Base-by-base conservation (phyloP, 2,329 filamentous ascomycete genomes). In the Aureobasidium namibiae region DNA sequence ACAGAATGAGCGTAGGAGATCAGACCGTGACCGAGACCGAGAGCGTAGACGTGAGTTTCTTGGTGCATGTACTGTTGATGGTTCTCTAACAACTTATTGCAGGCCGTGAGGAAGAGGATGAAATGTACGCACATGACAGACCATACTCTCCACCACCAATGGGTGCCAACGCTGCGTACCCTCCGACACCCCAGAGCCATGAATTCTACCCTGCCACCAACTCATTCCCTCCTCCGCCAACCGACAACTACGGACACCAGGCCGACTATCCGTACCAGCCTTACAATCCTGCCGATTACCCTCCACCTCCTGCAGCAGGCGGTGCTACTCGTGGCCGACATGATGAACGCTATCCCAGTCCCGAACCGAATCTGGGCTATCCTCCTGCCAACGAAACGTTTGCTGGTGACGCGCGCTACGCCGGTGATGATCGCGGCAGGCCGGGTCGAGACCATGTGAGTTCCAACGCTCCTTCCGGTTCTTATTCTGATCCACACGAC, bases 1-100 rank as follows among this genome's bases (percentile, higher is more conserved):
- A 72, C 73, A 76, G 56, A 78, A 79, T 61, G 80, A 84, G 64
- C 78, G 79, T 53, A 83, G 80, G 71, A 79, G 79, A 66, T 75
- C 75, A 34, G 79, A 80, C 61, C 48, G 46, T 21, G 46, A 49
- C n/a, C n/a, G 46, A 18, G 46, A 49, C 18, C 29, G 46, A 16
- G 46, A 49, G 9, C 77, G 75, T 63, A 75, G 74, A 65, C 74
- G 80, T 81, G 68, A 76, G 79, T 75, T 54, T 49, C 10, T 23
- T 21, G 16, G 45, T 14, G 11, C 11, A 26, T 3, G 13, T 16
- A 5, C 14, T 11, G 39, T 18, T 24, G 18, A 23, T 14, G 23
- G 21, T 23, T 38, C 21, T 31, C 48, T 33, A 44, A 49, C 23
- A 21, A 29, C 39, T 31, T 31, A 36, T 61, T 13, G 7, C 50